Evolutionary conservation across 306 rosid species (phyloP), one percentile per base, ranked within the genome.

Genomic region (Quercus engelmannii): DNA sequence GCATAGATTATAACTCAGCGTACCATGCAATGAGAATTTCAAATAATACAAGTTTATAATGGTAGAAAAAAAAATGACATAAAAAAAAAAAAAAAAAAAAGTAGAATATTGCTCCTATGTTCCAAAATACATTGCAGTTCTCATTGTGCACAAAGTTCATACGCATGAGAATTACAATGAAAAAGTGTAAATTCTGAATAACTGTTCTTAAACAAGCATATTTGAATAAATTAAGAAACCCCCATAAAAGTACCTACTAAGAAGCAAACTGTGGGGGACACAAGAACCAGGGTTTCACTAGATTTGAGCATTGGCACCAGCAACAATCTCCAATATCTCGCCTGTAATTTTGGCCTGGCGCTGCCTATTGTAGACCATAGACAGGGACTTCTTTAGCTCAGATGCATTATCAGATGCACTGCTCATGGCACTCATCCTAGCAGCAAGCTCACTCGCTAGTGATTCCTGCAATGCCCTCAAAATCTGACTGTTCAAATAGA

Each of bases 261-360:
- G 76, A 78, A 82, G 75, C 75, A 76, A 76, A 72, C 5, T 57
- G 35, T 68, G 51, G 79, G 62, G 74, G 59, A 83, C 65, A 62
- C 41, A 61, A 65, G 63, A 78, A 41, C 46, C 41, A 13, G 2
- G 43, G 10, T 67, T 67, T 28, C 15, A 21, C 81, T 83, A 82
- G 65, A 4, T 9, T 55, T 81, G 70, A 41, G 94, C 97, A 55
- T 90, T 49, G 69, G 98, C 97, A 33, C 98, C 98, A 33, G 98
- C 93, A 78, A 94, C 90, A 83, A 94, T 94, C 88, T 94, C 98
- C 51, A 94, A 88, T 14, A 94, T 94, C 89, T 94, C 98, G 2
- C 97, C 96, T 0, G 98, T 92, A 81, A 94, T 94, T 81, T 94
- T 92, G 2, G 97, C 98, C 74, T 94, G 98, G 46, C 96, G 97